phyloP scores from a whole-genome alignment of 2,329 filamentous ascomycete species.

The Ophiostoma himal-ulmi region DNA sequence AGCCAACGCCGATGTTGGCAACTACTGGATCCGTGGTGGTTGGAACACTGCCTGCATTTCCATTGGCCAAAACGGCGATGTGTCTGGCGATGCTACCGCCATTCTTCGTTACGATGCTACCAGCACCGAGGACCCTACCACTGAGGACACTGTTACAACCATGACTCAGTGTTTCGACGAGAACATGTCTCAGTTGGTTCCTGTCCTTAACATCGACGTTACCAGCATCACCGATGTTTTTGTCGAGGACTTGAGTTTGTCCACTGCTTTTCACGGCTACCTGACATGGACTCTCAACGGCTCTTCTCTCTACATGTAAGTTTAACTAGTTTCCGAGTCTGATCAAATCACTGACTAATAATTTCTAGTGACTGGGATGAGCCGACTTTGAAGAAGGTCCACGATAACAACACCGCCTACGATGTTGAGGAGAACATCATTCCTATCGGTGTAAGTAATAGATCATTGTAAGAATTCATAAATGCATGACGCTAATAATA shows the following conservation, averaged over 20 bases:
- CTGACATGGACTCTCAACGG: constrained; percentile 3
- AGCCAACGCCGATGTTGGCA: constrained; percentile 33
- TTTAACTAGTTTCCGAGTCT: not conserved
- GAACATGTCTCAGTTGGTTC: not conserved
- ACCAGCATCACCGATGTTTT: constrained; percentile 28
- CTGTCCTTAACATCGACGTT: constrained; percentile 35
- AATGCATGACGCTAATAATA: not conserved
- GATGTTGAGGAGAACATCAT: constrained; percentile 17
- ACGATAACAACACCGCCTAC: constrained; percentile 27
- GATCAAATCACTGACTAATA: not conserved
- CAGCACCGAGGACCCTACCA: constrained; percentile 30
- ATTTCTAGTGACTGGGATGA: not conserved
- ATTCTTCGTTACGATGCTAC: constrained; percentile 38
- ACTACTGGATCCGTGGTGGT: constrained; percentile 28
- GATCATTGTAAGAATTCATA: no score
- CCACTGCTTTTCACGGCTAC: constrained; percentile 4
- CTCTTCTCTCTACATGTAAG: not conserved
- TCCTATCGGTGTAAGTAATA: constrained; percentile 22
- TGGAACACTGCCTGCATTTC: constrained; percentile 28
- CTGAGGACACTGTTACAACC: constrained; percentile 29
- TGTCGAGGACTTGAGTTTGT: not conserved
- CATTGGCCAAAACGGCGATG: constrained; percentile 25
- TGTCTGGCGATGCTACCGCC: constrained; percentile 31
- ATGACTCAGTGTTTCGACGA: constrained; percentile 16
- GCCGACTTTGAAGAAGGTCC: constrained; percentile 29